These are phyloP conservation scores for Didymella keratinophila DNA, from an alignment of 2,329 filamentous ascomycete genomes.

Conservation along the genomic window DNA sequence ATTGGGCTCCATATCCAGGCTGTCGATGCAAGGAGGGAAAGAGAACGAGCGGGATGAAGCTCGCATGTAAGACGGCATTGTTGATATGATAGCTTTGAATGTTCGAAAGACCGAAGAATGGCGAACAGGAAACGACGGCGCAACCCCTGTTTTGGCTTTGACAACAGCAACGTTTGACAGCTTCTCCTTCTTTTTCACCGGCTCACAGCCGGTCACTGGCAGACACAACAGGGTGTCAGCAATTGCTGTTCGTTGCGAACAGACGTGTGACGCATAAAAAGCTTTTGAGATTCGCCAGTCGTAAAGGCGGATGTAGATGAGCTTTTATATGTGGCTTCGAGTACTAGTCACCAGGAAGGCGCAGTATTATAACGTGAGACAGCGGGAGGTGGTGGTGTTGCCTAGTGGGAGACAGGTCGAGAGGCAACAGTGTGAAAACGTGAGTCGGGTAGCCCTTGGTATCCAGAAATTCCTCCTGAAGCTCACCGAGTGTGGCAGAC, in stretches of 20 bases:
- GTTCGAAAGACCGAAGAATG: slow-evolving; percentile 31
- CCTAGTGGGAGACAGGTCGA: slow-evolving; percentile 28
- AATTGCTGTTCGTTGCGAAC: slow-evolving; percentile 23
- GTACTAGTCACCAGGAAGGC: slow-evolving; percentile 43
- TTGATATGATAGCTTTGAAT: slow-evolving; percentile 35
- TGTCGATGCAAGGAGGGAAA: slow-evolving; percentile 47
- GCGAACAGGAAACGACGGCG: slow-evolving; percentile 34
- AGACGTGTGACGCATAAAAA: slow-evolving; percentile 26
- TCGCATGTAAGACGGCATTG: slow-evolving; percentile 48
- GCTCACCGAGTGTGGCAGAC: slow-evolving; percentile 24
- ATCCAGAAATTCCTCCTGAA: slow-evolving; percentile 32
- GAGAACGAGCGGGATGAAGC: slow-evolving; percentile 43
- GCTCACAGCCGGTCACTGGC: slow-evolving; percentile 43
- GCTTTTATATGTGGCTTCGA: slow-evolving; percentile 45
- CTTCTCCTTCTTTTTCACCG: slow-evolving; percentile 33
- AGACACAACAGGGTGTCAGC: slow-evolving; percentile 32
- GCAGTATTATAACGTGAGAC: slow-evolving; percentile 42
- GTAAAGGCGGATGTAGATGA: slow-evolving; percentile 22
- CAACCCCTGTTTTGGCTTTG: slow-evolving; percentile 38
- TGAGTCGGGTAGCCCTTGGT: slow-evolving; percentile 20
- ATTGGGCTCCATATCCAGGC: slow-evolving; percentile 30
- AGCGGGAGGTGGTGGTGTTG: slow-evolving; percentile 40
- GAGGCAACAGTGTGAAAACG: slow-evolving; percentile 24
- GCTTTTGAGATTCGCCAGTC: slow-evolving; percentile 33
- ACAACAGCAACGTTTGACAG: slow-evolving; percentile 31